phyloP scores from a whole-genome alignment of 441 rosid species.

The Rhodomyrtus psidioides region DNA sequence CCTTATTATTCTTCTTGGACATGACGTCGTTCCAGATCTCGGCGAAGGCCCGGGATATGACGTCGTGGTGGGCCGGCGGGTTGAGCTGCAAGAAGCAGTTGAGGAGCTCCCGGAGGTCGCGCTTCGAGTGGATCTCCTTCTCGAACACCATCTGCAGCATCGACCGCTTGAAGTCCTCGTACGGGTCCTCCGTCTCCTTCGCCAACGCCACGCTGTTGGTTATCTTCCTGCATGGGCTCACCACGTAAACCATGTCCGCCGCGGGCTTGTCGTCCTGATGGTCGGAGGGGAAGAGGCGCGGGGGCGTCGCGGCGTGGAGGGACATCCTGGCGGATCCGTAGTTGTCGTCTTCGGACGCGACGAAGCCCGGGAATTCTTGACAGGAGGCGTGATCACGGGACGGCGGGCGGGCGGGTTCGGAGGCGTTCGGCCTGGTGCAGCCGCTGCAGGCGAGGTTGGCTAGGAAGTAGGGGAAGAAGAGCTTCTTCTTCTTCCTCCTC shows the following conservation, averaged over 20 bases:
- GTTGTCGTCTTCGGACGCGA: background rate
- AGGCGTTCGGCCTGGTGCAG: background rate
- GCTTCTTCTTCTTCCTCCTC: background rate
- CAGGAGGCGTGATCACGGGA: background rate
- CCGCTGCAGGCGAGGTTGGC: background rate
- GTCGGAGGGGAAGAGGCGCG: background rate
- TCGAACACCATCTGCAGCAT: conserved; percentile 12
- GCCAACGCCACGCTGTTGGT: conserved; percentile 5
- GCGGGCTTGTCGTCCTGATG: background rate
- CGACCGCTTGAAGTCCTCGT: conserved; percentile 6
- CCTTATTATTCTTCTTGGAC: background rate
- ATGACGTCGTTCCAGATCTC: conserved; percentile 1
- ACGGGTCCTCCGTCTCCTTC: conserved; percentile 10
- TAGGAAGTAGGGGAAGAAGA: background rate
- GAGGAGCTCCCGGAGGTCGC: conserved; percentile 11
- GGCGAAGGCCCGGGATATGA: conserved; percentile 4
- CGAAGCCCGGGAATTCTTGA: background rate
- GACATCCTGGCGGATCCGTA: background rate
- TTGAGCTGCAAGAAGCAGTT: conserved; percentile 9
- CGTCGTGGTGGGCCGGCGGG: conserved; percentile 3
- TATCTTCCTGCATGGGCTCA: conserved; percentile 10
- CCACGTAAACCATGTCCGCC: background rate
- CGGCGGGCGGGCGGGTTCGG: background rate
- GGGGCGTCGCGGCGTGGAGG: background rate
- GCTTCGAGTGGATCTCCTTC: conserved; percentile 5